phyloP scores from a whole-genome alignment of 2,329 filamentous ascomycete genomes.

The Ramularia collo-cygni region DNA sequence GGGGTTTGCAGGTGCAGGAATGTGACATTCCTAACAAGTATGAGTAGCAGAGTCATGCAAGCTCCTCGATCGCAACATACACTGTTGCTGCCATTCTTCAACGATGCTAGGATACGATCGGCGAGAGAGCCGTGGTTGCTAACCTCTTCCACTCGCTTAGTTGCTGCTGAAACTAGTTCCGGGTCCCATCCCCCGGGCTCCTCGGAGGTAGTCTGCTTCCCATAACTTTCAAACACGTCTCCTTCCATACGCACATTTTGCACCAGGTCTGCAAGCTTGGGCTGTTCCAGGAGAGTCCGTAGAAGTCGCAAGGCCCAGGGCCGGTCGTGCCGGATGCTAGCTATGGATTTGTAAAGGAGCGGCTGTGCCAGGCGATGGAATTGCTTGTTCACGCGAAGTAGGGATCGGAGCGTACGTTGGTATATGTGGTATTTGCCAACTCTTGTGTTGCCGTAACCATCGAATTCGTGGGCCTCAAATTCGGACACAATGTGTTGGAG shows the following conservation, averaged over 20 bases:
- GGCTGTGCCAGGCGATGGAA: conserved; percentile 7
- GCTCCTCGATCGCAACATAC: conserved; percentile 1
- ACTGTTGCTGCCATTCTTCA: too few species aligned
- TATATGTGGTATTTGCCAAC: not conserved
- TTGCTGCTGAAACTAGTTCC: too few species aligned
- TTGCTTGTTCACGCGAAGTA: conserved; percentile 6
- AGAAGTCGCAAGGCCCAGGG: not conserved
- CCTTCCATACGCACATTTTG: not conserved
- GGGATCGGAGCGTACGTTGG: conserved; percentile 1
- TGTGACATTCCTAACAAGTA: not conserved
- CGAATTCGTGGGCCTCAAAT: not conserved
- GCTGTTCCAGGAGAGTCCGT: conserved; percentile 3
- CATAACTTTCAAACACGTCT: too few species aligned
- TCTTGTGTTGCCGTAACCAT: too few species aligned
- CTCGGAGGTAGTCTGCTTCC: too few species aligned
- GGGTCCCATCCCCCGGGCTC: too few species aligned
- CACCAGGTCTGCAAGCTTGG: not conserved
- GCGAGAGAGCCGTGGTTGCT: too few species aligned
- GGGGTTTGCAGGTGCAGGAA: not conserved
- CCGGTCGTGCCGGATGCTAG: not conserved
- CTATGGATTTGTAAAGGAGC: conserved; percentile 2
- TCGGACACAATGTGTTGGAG: conserved; percentile 6
- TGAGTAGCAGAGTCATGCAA: conserved; percentile 2
- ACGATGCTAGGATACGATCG: too few species aligned
- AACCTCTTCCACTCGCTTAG: too few species aligned